These are phyloP conservation scores for Hirschfeldia incana DNA, from an alignment of 345 rosid genomes.

Conservation along the genomic window DNA sequence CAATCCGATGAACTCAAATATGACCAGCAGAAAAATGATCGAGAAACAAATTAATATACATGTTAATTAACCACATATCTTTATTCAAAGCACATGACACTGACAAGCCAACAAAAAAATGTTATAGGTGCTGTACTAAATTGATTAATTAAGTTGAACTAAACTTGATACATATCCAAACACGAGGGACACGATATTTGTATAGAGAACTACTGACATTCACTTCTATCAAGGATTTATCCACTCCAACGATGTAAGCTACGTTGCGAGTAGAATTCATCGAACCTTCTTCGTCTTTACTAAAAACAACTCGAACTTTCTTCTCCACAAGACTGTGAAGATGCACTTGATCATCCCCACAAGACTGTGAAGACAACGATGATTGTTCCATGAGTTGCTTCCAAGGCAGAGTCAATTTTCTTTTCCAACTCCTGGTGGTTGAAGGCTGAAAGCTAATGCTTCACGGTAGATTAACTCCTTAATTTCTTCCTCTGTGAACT, in stretches of 20 bases:
- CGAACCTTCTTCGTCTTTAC: neutral
- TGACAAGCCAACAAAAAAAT: too few species aligned
- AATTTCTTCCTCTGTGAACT: constrained; percentile 70
- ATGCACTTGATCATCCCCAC: too few species aligned
- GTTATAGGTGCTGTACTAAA: too few species aligned
- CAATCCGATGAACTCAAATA: neutral
- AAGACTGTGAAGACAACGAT: neutral
- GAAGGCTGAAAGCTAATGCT: constrained; percentile 83
- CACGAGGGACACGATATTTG: too few species aligned
- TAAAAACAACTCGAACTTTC: neutral
- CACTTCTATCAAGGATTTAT: neutral
- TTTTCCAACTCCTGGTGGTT: constrained; percentile 33
- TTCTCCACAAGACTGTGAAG: neutral
- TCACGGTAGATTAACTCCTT: constrained; percentile 79
- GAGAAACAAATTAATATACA: neutral
- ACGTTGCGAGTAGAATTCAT: neutral
- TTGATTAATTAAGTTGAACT: too few species aligned
- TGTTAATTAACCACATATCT: too few species aligned
- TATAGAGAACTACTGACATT: too few species aligned
- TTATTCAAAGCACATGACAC: too few species aligned
- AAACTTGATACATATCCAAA: too few species aligned
- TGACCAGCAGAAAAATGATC: neutral
- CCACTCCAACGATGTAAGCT: neutral
- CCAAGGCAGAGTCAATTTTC: neutral
- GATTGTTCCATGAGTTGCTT: neutral